phyloP scores from a whole-genome alignment of 768 basidiomycete genomes.

The Chlorophyllum brunneum region DNA sequence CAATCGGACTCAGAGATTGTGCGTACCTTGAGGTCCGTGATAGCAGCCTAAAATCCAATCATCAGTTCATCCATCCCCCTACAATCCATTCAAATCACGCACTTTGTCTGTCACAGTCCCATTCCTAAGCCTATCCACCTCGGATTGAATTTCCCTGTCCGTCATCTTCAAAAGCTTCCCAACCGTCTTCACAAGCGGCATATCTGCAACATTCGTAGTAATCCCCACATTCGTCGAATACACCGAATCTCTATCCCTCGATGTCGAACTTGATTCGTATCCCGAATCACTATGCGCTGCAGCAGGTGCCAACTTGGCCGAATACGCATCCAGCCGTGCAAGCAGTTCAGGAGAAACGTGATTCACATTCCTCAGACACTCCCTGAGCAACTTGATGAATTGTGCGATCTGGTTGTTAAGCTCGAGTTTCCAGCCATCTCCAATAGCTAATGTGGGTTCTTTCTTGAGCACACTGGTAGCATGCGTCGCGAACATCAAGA shows the following conservation, averaged over 20 bases:
- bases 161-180: constrained; percentile 73
- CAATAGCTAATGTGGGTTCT: constrained; percentile 68
- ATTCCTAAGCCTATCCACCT: constrained; percentile 63
- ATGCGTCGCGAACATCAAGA: constrained; percentile 92
- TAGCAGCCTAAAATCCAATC: constrained; percentile 56
- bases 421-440: constrained; percentile 90
- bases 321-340: constrained; percentile 79
- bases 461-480: constrained; percentile 87
- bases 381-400: constrained; percentile 83
- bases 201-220: constrained; percentile 55
- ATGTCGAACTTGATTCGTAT: constrained; percentile 59
- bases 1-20: neutral
- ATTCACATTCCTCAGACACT: constrained; percentile 67
- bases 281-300: constrained; percentile 58
- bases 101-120: constrained; percentile 77
- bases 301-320: constrained; percentile 70
- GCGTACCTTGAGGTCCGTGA: constrained; percentile 80
- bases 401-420: constrained; percentile 88
- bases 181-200: constrained; percentile 71
- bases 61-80: neutral
- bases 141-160: constrained; percentile 61
- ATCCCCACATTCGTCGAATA: constrained; percentile 23
- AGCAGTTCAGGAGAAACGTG: constrained; percentile 84
- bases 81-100: constrained; percentile 10
- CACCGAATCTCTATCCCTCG: constrained; percentile 53